Percentiles rank a stretch among this genome's conserved stretches.
phyloP scores from a whole-genome alignment of 352 stramenopile species.

The Phytopythium sindhum region DNA sequence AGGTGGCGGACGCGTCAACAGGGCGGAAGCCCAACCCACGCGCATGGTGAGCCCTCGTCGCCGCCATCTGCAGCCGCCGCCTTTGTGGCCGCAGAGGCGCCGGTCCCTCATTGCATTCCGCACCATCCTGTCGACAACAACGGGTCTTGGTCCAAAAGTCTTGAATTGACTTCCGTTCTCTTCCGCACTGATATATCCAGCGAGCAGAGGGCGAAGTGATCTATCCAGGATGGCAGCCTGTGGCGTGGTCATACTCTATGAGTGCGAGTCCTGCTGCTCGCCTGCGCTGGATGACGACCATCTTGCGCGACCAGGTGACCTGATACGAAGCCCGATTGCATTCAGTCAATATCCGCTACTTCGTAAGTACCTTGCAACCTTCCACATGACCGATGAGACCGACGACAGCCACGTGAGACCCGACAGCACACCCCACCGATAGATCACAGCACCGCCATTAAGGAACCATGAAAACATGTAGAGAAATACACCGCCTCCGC shows the following conservation, averaged over 20 bases:
- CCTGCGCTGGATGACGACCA: too few relatives aligned
- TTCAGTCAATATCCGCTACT: too few relatives aligned
- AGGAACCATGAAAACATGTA: not conserved
- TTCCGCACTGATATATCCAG: not conserved
- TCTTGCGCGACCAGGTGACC: too few relatives aligned
- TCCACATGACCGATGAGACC: not conserved
- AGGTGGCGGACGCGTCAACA: not conserved
- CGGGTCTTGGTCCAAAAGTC: not conserved
- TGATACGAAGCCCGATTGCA: not conserved
- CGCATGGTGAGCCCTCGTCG: not conserved
- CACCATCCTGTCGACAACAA: not conserved
- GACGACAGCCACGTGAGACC: not conserved
- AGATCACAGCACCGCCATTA: constrained; percentile 1
- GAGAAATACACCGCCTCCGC: not conserved
- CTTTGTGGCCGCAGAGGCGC: not conserved
- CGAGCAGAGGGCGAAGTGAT: not conserved
- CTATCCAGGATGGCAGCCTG: not conserved
- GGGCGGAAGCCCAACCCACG: too few relatives aligned
- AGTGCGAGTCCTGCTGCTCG: too few relatives aligned
- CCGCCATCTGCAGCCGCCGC: not conserved
- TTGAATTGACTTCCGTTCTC: not conserved
- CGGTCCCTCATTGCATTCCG: not conserved
- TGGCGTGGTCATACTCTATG: too few relatives aligned
- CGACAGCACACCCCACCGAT: not conserved
- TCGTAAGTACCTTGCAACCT: too few relatives aligned